Percentiles rank a stretch among this genome's conserved stretches.
phyloP scores from a whole-genome alignment of 73 alveolate species.

The Paramecium primaurelia region DNA sequence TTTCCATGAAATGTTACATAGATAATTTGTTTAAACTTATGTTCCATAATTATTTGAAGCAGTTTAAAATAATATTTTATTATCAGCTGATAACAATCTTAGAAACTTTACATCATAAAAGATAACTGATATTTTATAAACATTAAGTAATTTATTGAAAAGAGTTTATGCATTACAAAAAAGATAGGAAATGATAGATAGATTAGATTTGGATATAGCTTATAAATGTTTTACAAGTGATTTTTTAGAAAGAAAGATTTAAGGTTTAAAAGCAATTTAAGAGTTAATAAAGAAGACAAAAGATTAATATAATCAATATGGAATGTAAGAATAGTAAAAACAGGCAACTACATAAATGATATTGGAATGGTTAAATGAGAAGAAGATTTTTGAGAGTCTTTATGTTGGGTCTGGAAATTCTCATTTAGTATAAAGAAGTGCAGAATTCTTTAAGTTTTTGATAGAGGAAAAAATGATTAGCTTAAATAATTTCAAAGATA shows the following conservation, averaged over 20 bases:
- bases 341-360: background rate
- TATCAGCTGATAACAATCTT: conserved; percentile 64
- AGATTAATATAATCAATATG: conserved; percentile 32
- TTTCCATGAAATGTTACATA: conserved; percentile 60
- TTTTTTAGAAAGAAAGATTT: conserved; percentile 79
- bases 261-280: conserved; percentile 77
- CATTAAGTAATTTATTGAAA: conserved; percentile 62
- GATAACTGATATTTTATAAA: conserved; percentile 64
- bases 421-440: conserved; percentile 78
- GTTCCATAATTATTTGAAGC: conserved; percentile 65
- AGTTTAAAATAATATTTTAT: conserved; percentile 63
- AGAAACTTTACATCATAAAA: conserved; percentile 78
- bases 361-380: conserved; percentile 67
- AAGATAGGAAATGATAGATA: conserved; percentile 62
- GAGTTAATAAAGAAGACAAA: conserved; percentile 65
- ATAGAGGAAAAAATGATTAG: conserved; percentile 65
- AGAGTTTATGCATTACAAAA: conserved; percentile 60
- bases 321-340: conserved; percentile 1
- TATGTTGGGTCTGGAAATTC: conserved; percentile 71
- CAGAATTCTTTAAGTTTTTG: conserved; percentile 73
- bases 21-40: conserved; percentile 62
- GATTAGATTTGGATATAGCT: conserved; percentile 71
- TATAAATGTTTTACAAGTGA: conserved; percentile 69
- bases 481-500: conserved; percentile 63
- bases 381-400: conserved; percentile 67